These are phyloP conservation scores for Ceratocystis papillata DNA, from an alignment of 2,329 filamentous ascomycete species.

Conservation along the genomic window DNA sequence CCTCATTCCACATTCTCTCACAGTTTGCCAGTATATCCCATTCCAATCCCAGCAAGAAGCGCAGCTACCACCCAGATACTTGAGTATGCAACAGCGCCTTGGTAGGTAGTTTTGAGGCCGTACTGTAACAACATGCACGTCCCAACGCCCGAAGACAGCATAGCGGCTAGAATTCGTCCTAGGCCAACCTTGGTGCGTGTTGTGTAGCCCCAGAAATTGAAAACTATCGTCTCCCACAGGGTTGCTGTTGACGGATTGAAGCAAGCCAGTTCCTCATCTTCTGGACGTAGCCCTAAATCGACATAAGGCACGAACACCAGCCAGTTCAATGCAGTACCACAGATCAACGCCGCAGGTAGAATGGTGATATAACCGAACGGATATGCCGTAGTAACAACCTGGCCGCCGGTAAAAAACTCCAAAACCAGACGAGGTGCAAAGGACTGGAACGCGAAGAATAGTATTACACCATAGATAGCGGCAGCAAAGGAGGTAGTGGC, in stretches of 20 bases:
- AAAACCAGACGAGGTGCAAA: constrained; percentile 64
- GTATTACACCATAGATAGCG: constrained; percentile 60
- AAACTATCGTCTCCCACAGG: constrained; percentile 57
- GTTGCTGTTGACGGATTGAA: constrained; percentile 57
- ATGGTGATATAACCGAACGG: constrained; percentile 50
- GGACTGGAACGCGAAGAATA: constrained; percentile 58
- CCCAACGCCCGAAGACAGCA: constrained; percentile 46
- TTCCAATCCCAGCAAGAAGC: constrained; percentile 45
- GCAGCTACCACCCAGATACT: constrained; percentile 62
- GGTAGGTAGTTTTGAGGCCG: constrained; percentile 59
- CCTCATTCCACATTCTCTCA: not conserved
- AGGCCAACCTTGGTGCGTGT: constrained; percentile 53
- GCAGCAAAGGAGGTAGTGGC: constrained; percentile 59
- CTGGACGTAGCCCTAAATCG: constrained; percentile 39
- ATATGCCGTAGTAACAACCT: constrained; percentile 57
- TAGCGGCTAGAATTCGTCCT: constrained; percentile 50
- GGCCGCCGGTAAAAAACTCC: constrained; percentile 61
- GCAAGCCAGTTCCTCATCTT: constrained; percentile 39
- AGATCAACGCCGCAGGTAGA: constrained; percentile 45
- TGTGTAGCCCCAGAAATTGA: constrained; percentile 62
- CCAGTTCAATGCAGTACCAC: constrained; percentile 59
- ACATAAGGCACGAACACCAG: constrained; percentile 68
- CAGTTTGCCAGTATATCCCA: constrained; percentile 42
- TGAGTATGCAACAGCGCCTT: constrained; percentile 63
- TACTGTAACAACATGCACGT: constrained; percentile 55